Conservation (phyloP, 2,329 filamentous ascomycete genomes). For the Elsinoe arachidis region DNA sequence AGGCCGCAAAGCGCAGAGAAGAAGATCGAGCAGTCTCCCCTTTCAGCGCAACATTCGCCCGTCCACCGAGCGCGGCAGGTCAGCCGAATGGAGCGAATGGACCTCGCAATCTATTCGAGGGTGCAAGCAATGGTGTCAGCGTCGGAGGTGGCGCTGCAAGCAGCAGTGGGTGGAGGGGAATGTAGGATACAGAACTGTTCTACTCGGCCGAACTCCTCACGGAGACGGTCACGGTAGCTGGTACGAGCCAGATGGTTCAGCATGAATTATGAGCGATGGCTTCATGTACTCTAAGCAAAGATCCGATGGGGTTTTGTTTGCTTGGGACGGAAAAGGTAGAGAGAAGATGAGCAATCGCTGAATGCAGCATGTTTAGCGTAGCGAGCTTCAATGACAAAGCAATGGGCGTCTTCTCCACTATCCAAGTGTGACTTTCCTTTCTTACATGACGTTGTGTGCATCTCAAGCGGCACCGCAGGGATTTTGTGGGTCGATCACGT, state of each 20-base stretch:
- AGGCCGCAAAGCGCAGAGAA: not conserved
- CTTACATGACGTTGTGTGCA: too few species aligned
- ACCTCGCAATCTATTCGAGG: not conserved
- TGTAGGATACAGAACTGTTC: not conserved
- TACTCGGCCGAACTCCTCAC: not conserved
- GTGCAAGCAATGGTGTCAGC: not conserved
- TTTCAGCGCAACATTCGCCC: slow-evolving; percentile 4
- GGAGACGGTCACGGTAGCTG: not conserved
- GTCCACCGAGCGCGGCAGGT: not conserved
- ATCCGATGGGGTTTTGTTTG: not conserved
- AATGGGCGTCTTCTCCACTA: too few species aligned
- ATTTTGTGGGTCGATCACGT: too few species aligned
- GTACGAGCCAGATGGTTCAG: not conserved
- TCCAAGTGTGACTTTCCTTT: too few species aligned
- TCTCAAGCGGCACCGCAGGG: too few species aligned
- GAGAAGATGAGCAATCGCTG: not conserved
- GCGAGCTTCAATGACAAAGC: not conserved
- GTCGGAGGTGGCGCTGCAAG: not conserved
- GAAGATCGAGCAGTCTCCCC: not conserved
- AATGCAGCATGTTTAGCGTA: not conserved
- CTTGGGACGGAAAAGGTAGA: not conserved
- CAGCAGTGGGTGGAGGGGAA: slow-evolving; percentile 8
- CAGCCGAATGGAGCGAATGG: not conserved
- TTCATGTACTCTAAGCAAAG: not conserved
- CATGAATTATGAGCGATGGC: not conserved